phyloP scores from a whole-genome alignment of 345 rosid species.

The Trapa incisa region DNA sequence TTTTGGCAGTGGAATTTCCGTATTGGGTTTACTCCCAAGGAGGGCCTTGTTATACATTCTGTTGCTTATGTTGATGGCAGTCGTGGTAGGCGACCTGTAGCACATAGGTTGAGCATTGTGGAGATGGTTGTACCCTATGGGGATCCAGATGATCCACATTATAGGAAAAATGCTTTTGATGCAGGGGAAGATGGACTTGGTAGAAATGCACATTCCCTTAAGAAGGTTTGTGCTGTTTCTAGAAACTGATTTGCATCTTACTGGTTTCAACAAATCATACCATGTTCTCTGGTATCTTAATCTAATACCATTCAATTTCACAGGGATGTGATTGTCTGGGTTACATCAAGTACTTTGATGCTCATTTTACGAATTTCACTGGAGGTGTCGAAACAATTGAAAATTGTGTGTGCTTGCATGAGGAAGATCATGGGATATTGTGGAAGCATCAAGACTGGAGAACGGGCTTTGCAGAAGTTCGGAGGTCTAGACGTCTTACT shows the following conservation, averaged over 20 bases:
- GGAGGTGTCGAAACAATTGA: constrained; percentile 90
- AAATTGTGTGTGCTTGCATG: constrained; percentile 84
- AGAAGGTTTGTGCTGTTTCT: constrained; percentile 36
- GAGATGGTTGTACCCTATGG: constrained; percentile 98
- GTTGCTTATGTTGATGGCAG: constrained; percentile 88
- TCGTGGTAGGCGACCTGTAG: constrained; percentile 83
- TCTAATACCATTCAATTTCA: background rate
- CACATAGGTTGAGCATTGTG: constrained; percentile 80
- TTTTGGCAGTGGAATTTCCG: constrained; percentile 86
- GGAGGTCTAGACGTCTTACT: constrained; percentile 74
- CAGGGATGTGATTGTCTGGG: constrained; percentile 94
- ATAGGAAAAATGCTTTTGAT: constrained; percentile 85
- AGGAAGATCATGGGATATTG: constrained; percentile 83
- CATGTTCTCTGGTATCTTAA: background rate
- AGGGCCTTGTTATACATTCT: constrained; percentile 82
- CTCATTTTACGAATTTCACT: constrained; percentile 76
- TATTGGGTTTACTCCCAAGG: constrained; percentile 81
- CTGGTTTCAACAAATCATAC: background rate
- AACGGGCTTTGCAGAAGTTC: constrained; percentile 88
- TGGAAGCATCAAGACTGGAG: constrained; percentile 99
- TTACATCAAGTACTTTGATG: constrained; percentile 75
- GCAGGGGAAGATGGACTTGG: constrained; percentile 97
- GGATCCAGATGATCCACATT: constrained; percentile 91
- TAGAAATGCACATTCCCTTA: constrained; percentile 87
- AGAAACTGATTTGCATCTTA: constrained; percentile 7